Percentiles rank a stretch among this genome's conserved stretches.
phyloP scores from a whole-genome alignment of 2,329 filamentous ascomycete genomes.

The Aspergillus floridensis region DNA sequence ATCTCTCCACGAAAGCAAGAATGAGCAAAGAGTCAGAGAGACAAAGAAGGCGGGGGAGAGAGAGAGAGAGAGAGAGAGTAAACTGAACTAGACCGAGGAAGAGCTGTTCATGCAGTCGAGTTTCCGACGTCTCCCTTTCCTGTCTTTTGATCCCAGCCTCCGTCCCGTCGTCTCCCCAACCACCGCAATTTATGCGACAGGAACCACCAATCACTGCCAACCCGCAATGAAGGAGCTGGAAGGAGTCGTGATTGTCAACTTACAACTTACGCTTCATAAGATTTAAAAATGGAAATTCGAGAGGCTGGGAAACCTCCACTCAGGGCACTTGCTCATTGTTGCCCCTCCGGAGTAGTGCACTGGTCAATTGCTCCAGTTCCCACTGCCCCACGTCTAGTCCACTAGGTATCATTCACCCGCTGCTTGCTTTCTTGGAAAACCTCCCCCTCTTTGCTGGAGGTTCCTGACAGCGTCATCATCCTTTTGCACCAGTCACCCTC shows the following conservation, averaged over 20 bases:
- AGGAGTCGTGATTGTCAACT: conserved; percentile 1
- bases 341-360: not conserved
- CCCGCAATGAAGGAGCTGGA: not conserved
- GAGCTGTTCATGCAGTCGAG: not conserved
- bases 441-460: not conserved
- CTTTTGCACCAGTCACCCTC: not conserved
- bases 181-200: conserved; percentile 33
- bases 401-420: not conserved
- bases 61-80: no score
- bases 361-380: not conserved
- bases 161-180: conserved; percentile 29
- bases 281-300: conserved; percentile 6
- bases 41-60: not conserved
- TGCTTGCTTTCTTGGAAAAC: not conserved
- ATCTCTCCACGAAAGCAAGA: not conserved
- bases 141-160: conserved; percentile 31
- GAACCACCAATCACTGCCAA: conserved; percentile 14
- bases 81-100: not conserved
- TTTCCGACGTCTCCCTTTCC: not conserved
- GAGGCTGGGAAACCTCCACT: conserved; percentile 4
- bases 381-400: not conserved
- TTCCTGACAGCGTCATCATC: conserved; percentile 7
- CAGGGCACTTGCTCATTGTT: not conserved
- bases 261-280: not conserved
- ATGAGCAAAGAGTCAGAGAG: not conserved